Conservation (phyloP, 2,329 filamentous ascomycete species). For the Thermochaetoides dissita region DNA sequence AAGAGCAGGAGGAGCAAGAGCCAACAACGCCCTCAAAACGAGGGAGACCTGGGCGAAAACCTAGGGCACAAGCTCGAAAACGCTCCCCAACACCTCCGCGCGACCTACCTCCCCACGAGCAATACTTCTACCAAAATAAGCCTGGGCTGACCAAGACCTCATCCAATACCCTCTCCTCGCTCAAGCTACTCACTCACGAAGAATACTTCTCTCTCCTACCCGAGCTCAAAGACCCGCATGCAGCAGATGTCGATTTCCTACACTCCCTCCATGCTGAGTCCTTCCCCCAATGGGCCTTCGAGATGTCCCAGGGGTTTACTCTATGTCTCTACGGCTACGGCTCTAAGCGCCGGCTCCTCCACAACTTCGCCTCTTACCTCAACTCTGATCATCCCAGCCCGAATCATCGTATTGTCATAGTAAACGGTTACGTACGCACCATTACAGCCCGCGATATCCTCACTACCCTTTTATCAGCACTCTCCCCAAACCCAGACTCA, state of each 20-base stretch:
- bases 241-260: slow-evolving; percentile 55
- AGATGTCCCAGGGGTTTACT: slow-evolving; percentile 74
- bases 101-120: slow-evolving; percentile 73
- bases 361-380: slow-evolving; percentile 59
- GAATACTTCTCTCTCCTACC: slow-evolving; percentile 68
- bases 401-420: slow-evolving; percentile 55
- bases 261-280: slow-evolving; percentile 63
- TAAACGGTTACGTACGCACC: slow-evolving; percentile 69
- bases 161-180: slow-evolving; percentile 63
- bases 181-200: slow-evolving; percentile 73
- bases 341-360: slow-evolving; percentile 65
- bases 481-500: slow-evolving; percentile 42
- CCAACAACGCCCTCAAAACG: slow-evolving; percentile 13
- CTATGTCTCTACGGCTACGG: slow-evolving; percentile 88
- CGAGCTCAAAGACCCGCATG: slow-evolving; percentile 54
- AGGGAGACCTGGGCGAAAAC: slow-evolving; percentile 13
- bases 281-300: slow-evolving; percentile 86
- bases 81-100: slow-evolving; percentile 67
- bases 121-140: slow-evolving; percentile 87
- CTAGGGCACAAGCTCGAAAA: slow-evolving; percentile 27
- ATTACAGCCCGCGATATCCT: slow-evolving; percentile 57
- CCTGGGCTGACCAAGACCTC: slow-evolving; percentile 72
- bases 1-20: slow-evolving; percentile 18
- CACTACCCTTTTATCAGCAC: slow-evolving; percentile 50
- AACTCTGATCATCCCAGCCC: slow-evolving; percentile 29